Evolutionary conservation across 768 basidiomycete species (phyloP), one percentile per base, ranked within the genome.

Genomic region (Ephemerocybe angulata): DNA sequence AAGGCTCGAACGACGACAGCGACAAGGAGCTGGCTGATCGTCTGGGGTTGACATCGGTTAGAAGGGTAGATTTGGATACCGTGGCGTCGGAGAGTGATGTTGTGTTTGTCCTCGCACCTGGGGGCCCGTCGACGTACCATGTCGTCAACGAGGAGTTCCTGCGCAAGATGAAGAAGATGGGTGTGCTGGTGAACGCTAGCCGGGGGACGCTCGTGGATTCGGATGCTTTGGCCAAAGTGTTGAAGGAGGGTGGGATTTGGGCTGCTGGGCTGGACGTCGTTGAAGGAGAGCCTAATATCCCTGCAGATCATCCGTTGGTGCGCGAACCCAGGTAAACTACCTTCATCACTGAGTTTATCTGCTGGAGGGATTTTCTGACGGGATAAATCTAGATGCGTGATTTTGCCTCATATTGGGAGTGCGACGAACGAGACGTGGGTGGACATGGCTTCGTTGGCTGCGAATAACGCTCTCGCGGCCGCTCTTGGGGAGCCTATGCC

Each of bases 251-350:
- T 2, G 86, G 87, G 83, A 88, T 99, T 22, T 95, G 88, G 79
- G 94, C 85, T 22, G 97, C 97, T 0, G 96, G 93, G 0, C 63
- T 99, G 11, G 96, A 99, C 67, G 96, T 98, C 31, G 85, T 98
- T 6, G 91, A 93, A 60, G 93, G 93, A 19, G 95, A 98, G 67
- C 95, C 95, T 0, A 69, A 86, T 42, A 76, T 99, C 25, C 62
- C 70, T 1, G 67, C 71, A 2, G 86, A 88, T 58, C 94, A 99
- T 66, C 86, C 89, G 3, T 69, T 99, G 44, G 83, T 96, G 42
- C 83, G 80, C 62, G 84, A 90, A 52, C 85, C 86, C 15, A 81
- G 83, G 84, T 93, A 62, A 63, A 48, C 72, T 53, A 41, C 35
- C 33, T 42, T 50, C 53, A 29, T 28, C 27, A 6, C 17, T 25